Conservation (phyloP, 2,329 filamentous ascomycete genomes). For the Didymellaceae sp. region DNA sequence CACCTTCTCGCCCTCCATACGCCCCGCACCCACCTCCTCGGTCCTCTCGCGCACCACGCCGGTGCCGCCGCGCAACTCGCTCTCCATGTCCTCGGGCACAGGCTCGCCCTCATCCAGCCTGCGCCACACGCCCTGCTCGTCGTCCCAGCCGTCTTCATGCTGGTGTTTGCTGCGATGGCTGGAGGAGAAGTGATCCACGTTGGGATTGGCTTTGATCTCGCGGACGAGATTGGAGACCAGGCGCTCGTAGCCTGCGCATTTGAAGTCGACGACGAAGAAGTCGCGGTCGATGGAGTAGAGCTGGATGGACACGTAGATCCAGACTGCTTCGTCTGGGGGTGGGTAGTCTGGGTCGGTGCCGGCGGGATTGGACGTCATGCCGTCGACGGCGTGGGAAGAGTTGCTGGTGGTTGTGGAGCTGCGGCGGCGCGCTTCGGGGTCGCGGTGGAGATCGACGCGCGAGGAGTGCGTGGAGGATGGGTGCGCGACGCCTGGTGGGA, state of each 20-base stretch:
- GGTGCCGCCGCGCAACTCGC: slow-evolving; percentile 40
- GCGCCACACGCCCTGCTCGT: slow-evolving; percentile 45
- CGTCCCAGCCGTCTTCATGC: slow-evolving; percentile 44
- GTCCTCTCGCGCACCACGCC: slow-evolving; percentile 47
- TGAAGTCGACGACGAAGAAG: slow-evolving; percentile 97
- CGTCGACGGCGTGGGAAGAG: slow-evolving; percentile 41
- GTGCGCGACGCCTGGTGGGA: slow-evolving; percentile 57
- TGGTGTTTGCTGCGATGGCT: slow-evolving; percentile 18
- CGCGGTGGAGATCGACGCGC: slow-evolving; percentile 54
- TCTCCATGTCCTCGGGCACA: slow-evolving; percentile 38
- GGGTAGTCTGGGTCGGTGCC: slow-evolving; percentile 40
- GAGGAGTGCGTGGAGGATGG: slow-evolving; percentile 59
- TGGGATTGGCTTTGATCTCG: slow-evolving; percentile 45
- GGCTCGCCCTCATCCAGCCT: slow-evolving; percentile 42
- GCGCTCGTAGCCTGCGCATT: slow-evolving; percentile 96
- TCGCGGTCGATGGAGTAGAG: slow-evolving; percentile 74
- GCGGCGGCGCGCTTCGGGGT: slow-evolving; percentile 32
- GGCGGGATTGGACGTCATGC: slow-evolving; percentile 27
- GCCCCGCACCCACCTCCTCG: slow-evolving; percentile 55
- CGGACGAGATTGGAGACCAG: slow-evolving; percentile 61
- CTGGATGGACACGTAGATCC: slow-evolving; percentile 90
- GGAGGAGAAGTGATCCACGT: slow-evolving; percentile 17
- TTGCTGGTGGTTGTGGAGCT: slow-evolving; percentile 45
- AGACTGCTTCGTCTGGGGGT: slow-evolving; percentile 71
- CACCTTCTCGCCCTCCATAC: slow-evolving; percentile 81